phyloP scores from a whole-genome alignment of 768 basidiomycete genomes.

The Tricholoma hemisulphureum region DNA sequence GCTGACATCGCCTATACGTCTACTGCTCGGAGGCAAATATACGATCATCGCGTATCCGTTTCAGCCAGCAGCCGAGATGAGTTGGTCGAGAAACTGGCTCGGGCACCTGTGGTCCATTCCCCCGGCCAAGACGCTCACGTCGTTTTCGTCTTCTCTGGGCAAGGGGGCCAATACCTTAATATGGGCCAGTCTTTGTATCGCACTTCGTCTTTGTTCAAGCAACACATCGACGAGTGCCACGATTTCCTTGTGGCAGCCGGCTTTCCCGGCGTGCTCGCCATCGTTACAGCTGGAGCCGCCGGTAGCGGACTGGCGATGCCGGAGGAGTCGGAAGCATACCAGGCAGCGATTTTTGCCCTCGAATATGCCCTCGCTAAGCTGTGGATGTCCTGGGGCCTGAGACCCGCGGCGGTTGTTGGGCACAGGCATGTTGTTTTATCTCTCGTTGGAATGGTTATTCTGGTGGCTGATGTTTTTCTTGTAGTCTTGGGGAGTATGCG shows the following conservation, averaged over 20 bases:
- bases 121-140: conserved; percentile 31
- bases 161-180: conserved; percentile 64
- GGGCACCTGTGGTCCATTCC: conserved; percentile 31
- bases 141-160: conserved; percentile 73
- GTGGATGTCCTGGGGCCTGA: conserved; percentile 70
- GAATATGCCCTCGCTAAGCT: conserved; percentile 61
- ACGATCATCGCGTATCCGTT: conserved; percentile 52
- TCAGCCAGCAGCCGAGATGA: conserved; percentile 43
- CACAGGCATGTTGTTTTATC: conserved; percentile 56
- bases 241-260: conserved; percentile 45
- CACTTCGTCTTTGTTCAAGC: conserved; percentile 45
- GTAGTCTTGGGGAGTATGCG: conserved; percentile 73
- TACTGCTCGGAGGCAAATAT: conserved; percentile 62
- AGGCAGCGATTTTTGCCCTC: conserved; percentile 57
- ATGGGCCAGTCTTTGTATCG: conserved; percentile 63
- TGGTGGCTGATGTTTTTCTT: conserved; percentile 4
- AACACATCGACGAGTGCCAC: conserved; percentile 59
- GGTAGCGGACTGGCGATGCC: conserved; percentile 18
- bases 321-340: conserved; percentile 46
- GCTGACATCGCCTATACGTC: conserved; percentile 64
- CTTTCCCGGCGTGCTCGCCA: conserved; percentile 47
- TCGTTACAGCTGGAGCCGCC: conserved; percentile 34
- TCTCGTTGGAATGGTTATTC: background rate
- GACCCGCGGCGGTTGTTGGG: conserved; percentile 60
- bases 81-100: conserved; percentile 43